Evolutionary conservation across 495 filamentous ascomycete genomes (phyloP).

Genomic region (Amniculicola lignicola): DNA sequence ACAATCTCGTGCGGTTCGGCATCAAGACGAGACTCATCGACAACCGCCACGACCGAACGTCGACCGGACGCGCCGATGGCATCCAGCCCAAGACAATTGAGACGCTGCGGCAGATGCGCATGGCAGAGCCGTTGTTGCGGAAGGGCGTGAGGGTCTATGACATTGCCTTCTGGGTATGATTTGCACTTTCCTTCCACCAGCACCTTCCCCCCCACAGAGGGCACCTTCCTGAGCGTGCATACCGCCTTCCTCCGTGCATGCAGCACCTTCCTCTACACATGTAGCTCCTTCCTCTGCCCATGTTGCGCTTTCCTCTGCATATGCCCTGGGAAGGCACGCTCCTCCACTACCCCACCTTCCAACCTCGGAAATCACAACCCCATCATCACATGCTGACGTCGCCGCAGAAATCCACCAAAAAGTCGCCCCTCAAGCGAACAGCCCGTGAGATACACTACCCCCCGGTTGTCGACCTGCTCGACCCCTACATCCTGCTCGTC

Average conservation of each 20-base stretch:
- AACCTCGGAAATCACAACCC: too few relatives aligned
- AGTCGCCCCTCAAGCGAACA: constrained; percentile 55
- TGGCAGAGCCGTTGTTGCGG: constrained; percentile 60
- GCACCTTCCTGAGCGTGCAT: too few relatives aligned
- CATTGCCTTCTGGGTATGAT: constrained; percentile 64
- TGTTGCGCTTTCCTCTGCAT: too few relatives aligned
- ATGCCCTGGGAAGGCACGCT: too few relatives aligned
- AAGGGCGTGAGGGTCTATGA: constrained; percentile 66
- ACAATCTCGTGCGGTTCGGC: constrained; percentile 64
- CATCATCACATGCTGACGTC: constrained; percentile 1
- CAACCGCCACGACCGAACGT: constrained; percentile 64
- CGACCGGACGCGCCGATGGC: constrained; percentile 73
- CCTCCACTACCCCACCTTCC: too few relatives aligned
- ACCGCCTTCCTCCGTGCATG: too few relatives aligned
- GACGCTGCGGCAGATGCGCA: constrained; percentile 64
- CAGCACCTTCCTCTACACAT: too few relatives aligned
- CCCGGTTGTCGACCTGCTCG: constrained; percentile 63
- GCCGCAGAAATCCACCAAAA: constrained; percentile 54
- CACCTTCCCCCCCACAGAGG: too few relatives aligned
- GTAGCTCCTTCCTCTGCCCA: too few relatives aligned
- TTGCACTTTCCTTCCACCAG: not conserved
- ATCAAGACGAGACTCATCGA: constrained; percentile 70
- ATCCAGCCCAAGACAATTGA: constrained; percentile 77
- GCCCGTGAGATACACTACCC: constrained; percentile 71
- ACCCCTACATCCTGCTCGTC: constrained; percentile 68